Percentiles rank a stretch among this genome's conserved stretches.
phyloP scores from a whole-genome alignment of 2,329 filamentous ascomycete species.

The Trichophyton schoenleinii region DNA sequence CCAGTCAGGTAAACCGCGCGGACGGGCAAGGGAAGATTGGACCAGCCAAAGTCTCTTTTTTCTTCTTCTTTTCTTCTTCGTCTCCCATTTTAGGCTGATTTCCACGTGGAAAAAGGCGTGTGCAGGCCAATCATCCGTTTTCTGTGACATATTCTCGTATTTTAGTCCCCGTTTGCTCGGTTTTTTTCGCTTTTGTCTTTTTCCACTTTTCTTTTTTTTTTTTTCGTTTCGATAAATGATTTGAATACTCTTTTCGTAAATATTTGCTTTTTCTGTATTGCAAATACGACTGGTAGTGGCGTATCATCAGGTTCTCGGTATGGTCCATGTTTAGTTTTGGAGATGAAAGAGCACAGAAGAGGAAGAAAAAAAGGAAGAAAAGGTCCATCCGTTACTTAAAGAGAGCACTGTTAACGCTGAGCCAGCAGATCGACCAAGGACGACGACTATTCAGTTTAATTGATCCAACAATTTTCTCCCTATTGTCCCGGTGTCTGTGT shows the following conservation, averaged over 20 bases:
- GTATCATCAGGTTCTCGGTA: not conserved
- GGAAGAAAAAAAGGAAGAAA: not conserved
- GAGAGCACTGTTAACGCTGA: not conserved
- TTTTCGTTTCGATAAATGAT: not conserved
- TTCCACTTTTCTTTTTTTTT: not conserved
- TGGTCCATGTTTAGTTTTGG: not conserved
- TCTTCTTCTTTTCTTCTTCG: not conserved
- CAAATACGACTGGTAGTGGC: not conserved
- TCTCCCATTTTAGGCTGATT: not conserved
- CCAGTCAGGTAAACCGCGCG: conserved; percentile 2
- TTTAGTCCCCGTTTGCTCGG: not conserved
- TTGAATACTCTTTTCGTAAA: no score
- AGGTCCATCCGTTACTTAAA: not conserved
- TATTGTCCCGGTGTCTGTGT: no score
- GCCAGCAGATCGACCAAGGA: not conserved
- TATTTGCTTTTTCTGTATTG: not conserved
- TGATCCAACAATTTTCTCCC: not conserved
- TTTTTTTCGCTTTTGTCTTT: not conserved
- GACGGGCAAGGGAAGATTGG: not conserved
- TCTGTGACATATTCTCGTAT: not conserved
- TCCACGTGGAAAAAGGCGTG: conserved; percentile 1
- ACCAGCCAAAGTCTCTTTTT: not conserved
- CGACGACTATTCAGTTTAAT: not conserved
- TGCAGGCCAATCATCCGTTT: conserved; percentile 2
- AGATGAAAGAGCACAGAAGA: not conserved